Base-by-base conservation (phyloP, 2,329 filamentous ascomycete genomes). In the Orbilia blumenaviensis region DNA sequence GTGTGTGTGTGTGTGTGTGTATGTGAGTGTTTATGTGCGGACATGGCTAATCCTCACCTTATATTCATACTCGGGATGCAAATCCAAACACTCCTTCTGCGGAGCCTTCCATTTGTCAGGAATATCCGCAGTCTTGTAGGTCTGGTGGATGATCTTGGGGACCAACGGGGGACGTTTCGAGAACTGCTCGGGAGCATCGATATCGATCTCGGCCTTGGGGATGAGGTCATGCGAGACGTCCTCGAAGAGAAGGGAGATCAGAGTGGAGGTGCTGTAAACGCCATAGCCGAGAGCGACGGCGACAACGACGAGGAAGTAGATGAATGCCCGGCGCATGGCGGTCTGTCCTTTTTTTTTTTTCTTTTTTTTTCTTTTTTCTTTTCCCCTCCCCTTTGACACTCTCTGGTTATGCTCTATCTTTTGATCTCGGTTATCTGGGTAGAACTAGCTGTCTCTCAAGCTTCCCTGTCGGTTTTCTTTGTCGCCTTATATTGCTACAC, bases 91-190 rank as follows among this genome's bases (percentile, higher is more conserved):
- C 79, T 86, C 89, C 82, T 88, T 84, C 79, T 91, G 89, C 32
- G 90, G 86, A 8, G 85, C 86, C 71, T 85, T 83, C 91, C 91
- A 93, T 63, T 89, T 86, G 50, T 84, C 84, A 0, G 91, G 91
- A 41, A 93, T 89, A 46, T 86, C 88, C 67, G 89, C 87, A 81
- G 91, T 92, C 80, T 88, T 88, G 83, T 92, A 92, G 8, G 90
- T 92, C 82, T 92, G 90, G 84, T 92, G 90, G 68, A 92, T 91
- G 81, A 92, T 92, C 83, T 91, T 91, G 54, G 90, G 90, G 58
- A 92, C 91, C 78, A 91, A 82, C 79, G 89, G 88, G 8, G 86
- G 86, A 52, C 84, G 84, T 77, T 87, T 86, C 78, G 88, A 87
- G 78, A 87, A 80, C 9, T 73, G 29, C 77, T 86, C 87, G 2